Evolutionary conservation across 192 early-diverging fungal species (phyloP).

Genomic region (Podila verticillata): DNA sequence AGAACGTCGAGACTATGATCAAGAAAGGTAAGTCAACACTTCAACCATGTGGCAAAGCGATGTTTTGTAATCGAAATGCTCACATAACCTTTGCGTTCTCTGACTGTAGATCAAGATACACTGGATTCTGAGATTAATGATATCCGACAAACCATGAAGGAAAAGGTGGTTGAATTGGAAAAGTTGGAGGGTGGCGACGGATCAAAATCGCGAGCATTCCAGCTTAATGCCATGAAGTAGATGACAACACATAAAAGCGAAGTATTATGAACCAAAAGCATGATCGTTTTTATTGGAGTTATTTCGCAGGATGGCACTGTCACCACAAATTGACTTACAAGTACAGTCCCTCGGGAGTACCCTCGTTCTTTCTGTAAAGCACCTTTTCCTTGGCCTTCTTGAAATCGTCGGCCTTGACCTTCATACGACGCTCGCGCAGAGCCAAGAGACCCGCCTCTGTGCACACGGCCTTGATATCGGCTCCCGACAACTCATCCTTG

Average conservation of each 20-base stretch:
- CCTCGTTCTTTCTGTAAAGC: conserved; percentile 97
- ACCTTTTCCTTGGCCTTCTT: conserved; percentile 99
- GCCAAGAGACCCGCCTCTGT: conserved; percentile 99
- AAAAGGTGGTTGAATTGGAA: conserved; percentile 55
- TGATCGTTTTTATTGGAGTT: not conserved
- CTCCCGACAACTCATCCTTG: conserved; percentile 98
- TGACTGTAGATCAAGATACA: conserved; percentile 57
- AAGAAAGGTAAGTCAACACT: conserved; percentile 55
- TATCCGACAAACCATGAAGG: conserved; percentile 55
- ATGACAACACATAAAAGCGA: not conserved
- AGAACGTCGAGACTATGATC: conserved; percentile 59
- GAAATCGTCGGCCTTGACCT: conserved; percentile 96
- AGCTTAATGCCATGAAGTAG: conserved; percentile 51
- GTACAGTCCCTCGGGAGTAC: conserved; percentile 96
- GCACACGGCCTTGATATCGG: conserved; percentile 99
- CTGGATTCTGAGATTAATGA: conserved; percentile 58
- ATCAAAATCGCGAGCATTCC: conserved; percentile 52
- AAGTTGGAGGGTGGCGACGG: conserved; percentile 59
- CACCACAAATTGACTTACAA: conserved; percentile 59
- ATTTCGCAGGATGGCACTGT: not conserved
- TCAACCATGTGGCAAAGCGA: not conserved
- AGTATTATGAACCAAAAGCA: not conserved
- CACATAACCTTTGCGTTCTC: not conserved
- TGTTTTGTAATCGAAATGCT: not conserved
- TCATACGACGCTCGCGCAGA: conserved; percentile 98